Evolutionary conservation across 1,284 basidiomycete species (phyloP), one percentile per base, ranked within the genome.

Genomic region (Athelia sp.): DNA sequence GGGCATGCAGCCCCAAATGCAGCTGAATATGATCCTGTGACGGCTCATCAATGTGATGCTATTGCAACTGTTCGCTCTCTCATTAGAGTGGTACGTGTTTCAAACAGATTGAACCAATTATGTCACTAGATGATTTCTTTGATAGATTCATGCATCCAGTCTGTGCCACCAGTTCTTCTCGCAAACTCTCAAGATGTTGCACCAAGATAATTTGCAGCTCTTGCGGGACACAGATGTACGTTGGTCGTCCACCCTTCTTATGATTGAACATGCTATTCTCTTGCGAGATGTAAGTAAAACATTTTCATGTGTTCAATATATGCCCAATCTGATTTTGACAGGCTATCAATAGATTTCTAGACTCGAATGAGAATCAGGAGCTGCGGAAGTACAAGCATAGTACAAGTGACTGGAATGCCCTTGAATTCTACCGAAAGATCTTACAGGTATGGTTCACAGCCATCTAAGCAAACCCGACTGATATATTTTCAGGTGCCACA

Each of bases 201-300:
- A 49, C 22, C 43, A 45, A 36, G 35, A 46, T 22, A 43, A 52
- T 43, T 43, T 45, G 34, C 51, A 58, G 45, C 49, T 58, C 3
- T 52, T 58, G 18, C 48, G 55, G n/a, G 56, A 58, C 36, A 52
- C 55, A 24, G 56, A 58, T 26, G 54, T 54, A 19, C 47, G 52
- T 3, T 58, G 56, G 56, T 58, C 56, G 18, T 58, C 55, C 29
- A 58, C 48, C 6, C 52, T 56, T 26, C 48, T 56, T 13, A 58
- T 58, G 55, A 52, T 58, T 50, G 53, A 57, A n/a, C 38, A 52
- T 45, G 48, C 43, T 17, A 45, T 49, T n/a, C 11, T 45, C 14
- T 23, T 49, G 22, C 29, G 26, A 32, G 48, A 18, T 13, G 40
- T 49, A 45, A 6, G 4, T 29, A 6, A 6, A 4, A 29, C 13